Conservation (phyloP, 495 filamentous ascomycete genomes). For the Penicillium ucsense region DNA sequence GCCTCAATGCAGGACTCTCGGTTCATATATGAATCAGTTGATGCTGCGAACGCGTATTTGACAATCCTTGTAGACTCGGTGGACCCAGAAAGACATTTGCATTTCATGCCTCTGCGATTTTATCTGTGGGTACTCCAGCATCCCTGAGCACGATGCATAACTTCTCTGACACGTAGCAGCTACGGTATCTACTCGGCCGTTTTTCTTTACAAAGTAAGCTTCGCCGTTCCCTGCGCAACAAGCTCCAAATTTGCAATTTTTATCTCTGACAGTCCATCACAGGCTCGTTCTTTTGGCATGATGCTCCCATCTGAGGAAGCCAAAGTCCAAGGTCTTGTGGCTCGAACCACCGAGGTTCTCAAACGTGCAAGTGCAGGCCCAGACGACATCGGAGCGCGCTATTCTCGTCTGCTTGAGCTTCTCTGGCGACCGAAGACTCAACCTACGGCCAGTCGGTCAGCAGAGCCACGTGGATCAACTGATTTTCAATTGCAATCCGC, state of each 20-base stretch:
- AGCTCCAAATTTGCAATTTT: neutral
- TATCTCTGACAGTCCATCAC: neutral
- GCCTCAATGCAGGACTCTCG: slow-evolving; percentile 50
- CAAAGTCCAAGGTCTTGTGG: slow-evolving; percentile 42
- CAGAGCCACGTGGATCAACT: slow-evolving; percentile 23
- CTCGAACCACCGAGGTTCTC: slow-evolving; percentile 40
- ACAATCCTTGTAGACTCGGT: slow-evolving; percentile 46
- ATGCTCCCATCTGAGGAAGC: slow-evolving; percentile 41
- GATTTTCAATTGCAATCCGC: slow-evolving; percentile 24
- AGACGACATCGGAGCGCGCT: slow-evolving; percentile 46
- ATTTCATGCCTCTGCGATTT: slow-evolving; percentile 51
- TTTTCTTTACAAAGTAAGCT: slow-evolving; percentile 41
- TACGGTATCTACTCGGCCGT: slow-evolving; percentile 48
- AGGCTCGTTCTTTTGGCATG: slow-evolving; percentile 47
- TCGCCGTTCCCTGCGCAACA: too few relatives aligned
- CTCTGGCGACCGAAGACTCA: slow-evolving; percentile 35
- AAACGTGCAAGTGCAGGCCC: slow-evolving; percentile 43
- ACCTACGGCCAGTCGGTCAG: slow-evolving; percentile 4
- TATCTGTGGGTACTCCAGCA: slow-evolving; percentile 35
- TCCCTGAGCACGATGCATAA: neutral
- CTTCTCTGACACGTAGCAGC: slow-evolving; percentile 10
- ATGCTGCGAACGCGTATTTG: slow-evolving; percentile 51
- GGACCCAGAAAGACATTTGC: slow-evolving; percentile 44
- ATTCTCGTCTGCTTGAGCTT: slow-evolving; percentile 44
- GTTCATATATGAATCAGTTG: slow-evolving; percentile 54